Base-by-base conservation (phyloP, 345 rosid species). In the Corymbia maculata region DNA sequence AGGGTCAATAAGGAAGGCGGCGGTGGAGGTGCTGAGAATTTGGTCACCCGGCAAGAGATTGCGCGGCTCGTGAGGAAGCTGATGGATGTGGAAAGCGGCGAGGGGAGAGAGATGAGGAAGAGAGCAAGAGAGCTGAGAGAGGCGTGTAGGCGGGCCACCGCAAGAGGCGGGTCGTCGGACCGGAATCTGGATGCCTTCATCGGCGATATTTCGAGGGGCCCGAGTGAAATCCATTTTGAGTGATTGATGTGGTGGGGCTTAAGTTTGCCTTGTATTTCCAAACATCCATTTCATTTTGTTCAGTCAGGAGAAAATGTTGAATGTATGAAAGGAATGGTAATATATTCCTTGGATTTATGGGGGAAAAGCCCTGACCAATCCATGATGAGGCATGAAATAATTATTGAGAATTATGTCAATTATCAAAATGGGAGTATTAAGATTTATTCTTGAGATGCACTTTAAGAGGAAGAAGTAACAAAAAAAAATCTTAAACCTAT, bases 111-210 rank as follows among this genome's bases (percentile, higher is more conserved):
- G 36, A 86, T 89, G 89, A 89, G 92, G 89, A 85, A 32, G 75
- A 90, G 90, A 86, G 89, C 89, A 2, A 80, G 49, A 85, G 75
- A 87, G 44, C 64, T 92, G 13, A 53, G 85, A 59, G 86, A 85
- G 32, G 19, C 50, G 9, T 92, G 92, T 42, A 11, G 52, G 28
- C 3, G 10, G 51, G 94, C 94, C 45, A 22, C 90, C 47, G 85
- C 30, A 4, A 32, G 53, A 11, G 93, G 89, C 14, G 92, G 92
- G 6, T 88, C 91, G 6, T 92, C 89, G 26, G 88, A 86, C 6
- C 36, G 13, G 79, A 66, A 92, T 85, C 50, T 92, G 26, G 87
- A 89, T 51, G 86, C 82, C 42, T 92, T 92, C 89, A 87, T 91
- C 17, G 21, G 89, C 4, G 88, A 85, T 86, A 68, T 88, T 36